These are phyloP conservation scores for Novymonas esmeraldas DNA, from an alignment of 208 protist genomes.

Conservation along the genomic window DNA sequence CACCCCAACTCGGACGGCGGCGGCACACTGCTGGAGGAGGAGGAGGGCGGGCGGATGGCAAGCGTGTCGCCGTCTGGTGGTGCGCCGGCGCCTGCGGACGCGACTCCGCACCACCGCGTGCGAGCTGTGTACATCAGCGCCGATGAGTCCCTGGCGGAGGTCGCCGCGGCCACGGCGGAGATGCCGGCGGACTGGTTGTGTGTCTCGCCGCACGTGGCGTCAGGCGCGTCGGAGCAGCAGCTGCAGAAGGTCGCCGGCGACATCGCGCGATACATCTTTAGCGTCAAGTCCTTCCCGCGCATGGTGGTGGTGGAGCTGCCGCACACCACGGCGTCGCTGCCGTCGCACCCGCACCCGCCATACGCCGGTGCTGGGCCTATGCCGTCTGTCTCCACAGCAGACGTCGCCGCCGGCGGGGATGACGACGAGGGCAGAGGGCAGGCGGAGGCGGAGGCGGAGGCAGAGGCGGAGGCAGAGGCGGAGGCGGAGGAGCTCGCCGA, in stretches of 20 bases:
- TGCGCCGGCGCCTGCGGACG: background rate
- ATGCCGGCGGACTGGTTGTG: conserved; percentile 67
- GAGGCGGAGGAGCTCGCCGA: conserved; percentile 12
- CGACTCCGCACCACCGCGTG: conserved; percentile 17
- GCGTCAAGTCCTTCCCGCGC: conserved; percentile 63
- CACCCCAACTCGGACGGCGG: conserved; percentile 9
- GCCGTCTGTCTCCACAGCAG: background rate
- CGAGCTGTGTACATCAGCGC: conserved; percentile 71
- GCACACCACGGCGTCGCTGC: background rate
- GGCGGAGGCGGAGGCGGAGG: background rate
- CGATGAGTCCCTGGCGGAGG: conserved; percentile 42
- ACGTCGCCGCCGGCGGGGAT: background rate
- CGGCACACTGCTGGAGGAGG: conserved; percentile 8
- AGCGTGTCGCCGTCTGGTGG: conserved; percentile 19
- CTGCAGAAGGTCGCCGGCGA: conserved; percentile 20
- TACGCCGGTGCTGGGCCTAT: background rate
- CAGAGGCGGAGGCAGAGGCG: conserved; percentile 1
- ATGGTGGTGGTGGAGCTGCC: conserved; percentile 49
- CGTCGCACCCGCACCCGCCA: conserved; percentile 3
- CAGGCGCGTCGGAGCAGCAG: conserved; percentile 11
- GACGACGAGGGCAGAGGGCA: background rate
- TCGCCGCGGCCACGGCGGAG: conserved; percentile 27
- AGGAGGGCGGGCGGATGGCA: conserved; percentile 6
- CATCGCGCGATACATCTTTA: conserved; percentile 24
- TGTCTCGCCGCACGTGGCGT: conserved; percentile 23